Base-by-base conservation (phyloP, 306 rosid genomes). In the Quercus mongolica region DNA sequence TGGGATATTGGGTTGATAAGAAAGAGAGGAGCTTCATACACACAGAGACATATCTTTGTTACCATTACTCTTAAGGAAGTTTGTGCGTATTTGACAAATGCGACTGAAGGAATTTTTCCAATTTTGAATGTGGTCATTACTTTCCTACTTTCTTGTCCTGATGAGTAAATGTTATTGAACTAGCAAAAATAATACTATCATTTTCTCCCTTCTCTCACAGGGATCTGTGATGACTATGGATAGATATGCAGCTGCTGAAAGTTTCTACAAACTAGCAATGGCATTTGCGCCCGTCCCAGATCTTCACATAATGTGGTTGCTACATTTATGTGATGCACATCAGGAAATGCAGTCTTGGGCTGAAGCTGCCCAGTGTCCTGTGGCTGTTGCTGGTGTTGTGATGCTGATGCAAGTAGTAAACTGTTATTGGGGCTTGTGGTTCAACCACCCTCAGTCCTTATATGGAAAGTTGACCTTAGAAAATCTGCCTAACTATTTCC, bases 261-360 rank as follows among this genome's bases (percentile, higher is more conserved):
- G 99, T 88, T 92, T 87, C 84, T 87, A 90, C 76, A 95, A 93
- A 89, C 89, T 95, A 83, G 97, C 97, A 30, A 91, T 91, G 98
- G 98, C 99, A 62, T 95, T 95, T 86, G 97, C 98, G 58, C 99
- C 97, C 13, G 99, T 95, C 75, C 99, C 96, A 25, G 99, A 95
- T 90, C 99, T 95, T 83, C 97, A 95, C 89, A 95, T 95, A 78
- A 92, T 95, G 99, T 92, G 98, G 99, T 85, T 95, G 84, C 93
- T 95, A 67, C 99, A 95, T 89, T 84, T 95, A 41, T 95, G 99
- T 82, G 99, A 95, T 83, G 99, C 99, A 1, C 99, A 95, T 81
- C 99, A 92, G 76, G 98, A 95, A 91, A 91, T 95, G 97, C 99
- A 92, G 82, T 95, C 99, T 23, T 92, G 98, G 98, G 99, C 98